Conservation (phyloP, 495 filamentous ascomycete species). For the Pyrenula massariospora region DNA sequence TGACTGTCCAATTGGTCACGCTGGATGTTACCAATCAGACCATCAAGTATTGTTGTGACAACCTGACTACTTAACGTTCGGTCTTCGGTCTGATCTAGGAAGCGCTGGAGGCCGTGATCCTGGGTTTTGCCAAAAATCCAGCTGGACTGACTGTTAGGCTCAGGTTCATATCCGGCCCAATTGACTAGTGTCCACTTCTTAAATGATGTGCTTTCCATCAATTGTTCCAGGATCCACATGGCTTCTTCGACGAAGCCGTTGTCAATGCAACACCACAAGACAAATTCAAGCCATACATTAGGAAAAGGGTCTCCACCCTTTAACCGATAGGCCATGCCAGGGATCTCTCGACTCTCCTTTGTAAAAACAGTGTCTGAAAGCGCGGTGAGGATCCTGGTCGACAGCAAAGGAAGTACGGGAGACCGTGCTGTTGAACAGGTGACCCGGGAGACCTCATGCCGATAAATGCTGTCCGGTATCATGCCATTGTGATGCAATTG, state of each 20-base stretch:
- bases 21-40: slow-evolving; percentile 28
- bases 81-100: slow-evolving; percentile 31
- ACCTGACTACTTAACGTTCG: slow-evolving; percentile 49
- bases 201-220: slow-evolving; percentile 31
- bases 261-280: slow-evolving; percentile 57
- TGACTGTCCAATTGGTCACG: slow-evolving; percentile 7
- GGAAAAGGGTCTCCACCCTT: slow-evolving; percentile 40
- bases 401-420: slow-evolving; percentile 44
- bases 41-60: slow-evolving; percentile 38
- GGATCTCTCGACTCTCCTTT: slow-evolving; percentile 36
- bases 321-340: slow-evolving; percentile 36
- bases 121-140: slow-evolving; percentile 5
- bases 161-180: slow-evolving; percentile 20
- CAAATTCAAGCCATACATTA: slow-evolving; percentile 54
- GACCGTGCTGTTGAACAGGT: slow-evolving; percentile 25
- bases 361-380: slow-evolving; percentile 52
- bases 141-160: slow-evolving; percentile 19
- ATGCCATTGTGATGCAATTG: slow-evolving; percentile 45
- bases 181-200: slow-evolving; percentile 23
- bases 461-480: slow-evolving; percentile 49
- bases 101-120: slow-evolving; percentile 10
- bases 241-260: slow-evolving; percentile 46
- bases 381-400: slow-evolving; percentile 45
- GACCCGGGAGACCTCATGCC: slow-evolving; percentile 11
- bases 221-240: slow-evolving; percentile 30